Percentiles rank a stretch among this genome's conserved stretches.
Evolutionary conservation across 257 asterid species (phyloP).

Genomic region (Gentiana macrophylla): DNA sequence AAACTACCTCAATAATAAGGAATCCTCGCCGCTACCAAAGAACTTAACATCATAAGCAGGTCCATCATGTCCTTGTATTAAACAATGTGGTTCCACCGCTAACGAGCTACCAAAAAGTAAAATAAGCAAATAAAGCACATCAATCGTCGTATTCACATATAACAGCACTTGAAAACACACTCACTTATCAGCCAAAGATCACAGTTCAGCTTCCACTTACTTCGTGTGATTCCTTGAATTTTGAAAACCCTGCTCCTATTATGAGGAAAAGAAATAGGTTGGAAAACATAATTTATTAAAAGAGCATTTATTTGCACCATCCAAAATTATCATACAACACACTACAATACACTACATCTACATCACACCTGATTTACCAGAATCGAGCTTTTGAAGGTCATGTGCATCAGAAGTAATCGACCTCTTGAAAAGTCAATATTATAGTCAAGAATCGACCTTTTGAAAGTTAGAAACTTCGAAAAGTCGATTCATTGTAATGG

Average conservation of each 20-base stretch:
- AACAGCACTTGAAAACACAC: not conserved
- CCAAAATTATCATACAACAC: no score
- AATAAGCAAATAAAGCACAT: constrained; percentile 1
- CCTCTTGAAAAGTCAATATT: no score
- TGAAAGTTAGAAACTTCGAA: no score
- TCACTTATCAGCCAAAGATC: not conserved
- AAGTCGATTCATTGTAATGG: no score
- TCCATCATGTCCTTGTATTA: constrained; percentile 79
- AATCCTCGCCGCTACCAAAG: constrained; percentile 48
- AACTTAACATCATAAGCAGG: constrained; percentile 94
- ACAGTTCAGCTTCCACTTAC: constrained; percentile 22
- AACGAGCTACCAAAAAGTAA: constrained; percentile 31
- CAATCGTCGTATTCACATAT: not conserved
- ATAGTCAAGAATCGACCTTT: no score
- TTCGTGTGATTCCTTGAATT: constrained; percentile 29
- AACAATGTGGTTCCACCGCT: constrained; percentile 56
- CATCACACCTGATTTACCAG: no score
- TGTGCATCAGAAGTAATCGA: not conserved
- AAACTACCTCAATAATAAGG: constrained; percentile 63
- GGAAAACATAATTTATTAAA: not conserved
- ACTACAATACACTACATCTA: no score
- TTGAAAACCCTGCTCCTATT: constrained; percentile 52
- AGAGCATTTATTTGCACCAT: not conserved
- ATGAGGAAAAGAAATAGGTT: not conserved
- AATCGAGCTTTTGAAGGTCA: no score